Evolutionary conservation across 2,329 filamentous ascomycete species (phyloP).

Genomic region (Xylaria sp.): DNA sequence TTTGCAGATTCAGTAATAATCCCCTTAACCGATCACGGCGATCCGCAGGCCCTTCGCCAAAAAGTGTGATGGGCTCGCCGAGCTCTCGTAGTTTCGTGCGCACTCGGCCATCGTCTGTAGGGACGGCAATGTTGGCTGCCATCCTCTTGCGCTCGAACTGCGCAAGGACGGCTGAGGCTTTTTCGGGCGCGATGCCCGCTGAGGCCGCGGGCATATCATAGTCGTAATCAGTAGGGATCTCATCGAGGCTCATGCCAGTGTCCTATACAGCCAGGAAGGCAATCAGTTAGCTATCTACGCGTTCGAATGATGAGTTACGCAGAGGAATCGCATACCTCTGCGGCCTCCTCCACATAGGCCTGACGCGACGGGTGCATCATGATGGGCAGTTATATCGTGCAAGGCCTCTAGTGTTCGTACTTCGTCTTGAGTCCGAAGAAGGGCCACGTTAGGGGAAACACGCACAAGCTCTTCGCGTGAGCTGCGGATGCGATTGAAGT

Average conservation of each 20-base stretch:
- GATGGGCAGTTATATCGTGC: slow-evolving; percentile 40
- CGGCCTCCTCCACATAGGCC: slow-evolving; percentile 89
- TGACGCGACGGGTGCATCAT: slow-evolving; percentile 88
- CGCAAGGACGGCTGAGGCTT: slow-evolving; percentile 81
- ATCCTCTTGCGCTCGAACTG: slow-evolving; percentile 92
- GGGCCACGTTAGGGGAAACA: background rate
- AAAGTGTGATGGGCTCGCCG: slow-evolving; percentile 92
- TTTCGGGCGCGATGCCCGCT: slow-evolving; percentile 75
- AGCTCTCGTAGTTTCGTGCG: slow-evolving; percentile 80
- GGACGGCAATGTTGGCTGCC: slow-evolving; percentile 87
- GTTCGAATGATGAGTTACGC: slow-evolving; percentile 28
- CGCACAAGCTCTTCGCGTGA: background rate
- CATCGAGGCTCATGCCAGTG: slow-evolving; percentile 43
- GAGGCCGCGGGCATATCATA: slow-evolving; percentile 75
- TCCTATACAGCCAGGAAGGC: slow-evolving; percentile 39
- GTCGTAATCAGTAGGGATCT: slow-evolving; percentile 73
- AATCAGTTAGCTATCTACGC: slow-evolving; percentile 28
- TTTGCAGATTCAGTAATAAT: slow-evolving; percentile 75
- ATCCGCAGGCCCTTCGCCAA: slow-evolving; percentile 87
- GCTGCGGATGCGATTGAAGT: background rate
- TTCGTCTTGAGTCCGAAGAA: background rate
- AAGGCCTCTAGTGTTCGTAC: background rate
- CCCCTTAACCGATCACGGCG: slow-evolving; percentile 85
- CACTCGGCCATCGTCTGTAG: slow-evolving; percentile 90
- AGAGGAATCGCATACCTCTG: slow-evolving; percentile 61